Percentiles rank a stretch among this genome's conserved stretches.
Conservation (phyloP, 2,329 filamentous ascomycete genomes). For the Falciphora oryzae region DNA sequence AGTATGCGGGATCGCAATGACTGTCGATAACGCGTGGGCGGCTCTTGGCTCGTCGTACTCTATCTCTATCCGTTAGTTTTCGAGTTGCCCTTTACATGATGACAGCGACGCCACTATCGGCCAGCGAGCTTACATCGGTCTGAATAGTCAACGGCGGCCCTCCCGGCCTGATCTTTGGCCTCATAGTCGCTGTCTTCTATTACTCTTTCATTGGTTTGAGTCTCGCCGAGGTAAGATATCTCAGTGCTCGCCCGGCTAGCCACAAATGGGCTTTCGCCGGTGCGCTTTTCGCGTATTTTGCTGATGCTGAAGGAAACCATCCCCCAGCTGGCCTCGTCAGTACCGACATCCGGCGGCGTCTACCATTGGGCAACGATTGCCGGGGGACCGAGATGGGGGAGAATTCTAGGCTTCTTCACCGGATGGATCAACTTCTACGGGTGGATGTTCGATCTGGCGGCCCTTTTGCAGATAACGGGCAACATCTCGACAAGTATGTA, state of each 20-base stretch:
- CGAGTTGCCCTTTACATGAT: neutral
- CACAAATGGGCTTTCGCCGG: too few species aligned
- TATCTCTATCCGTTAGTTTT: constrained; percentile 38
- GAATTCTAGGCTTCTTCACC: constrained; percentile 41
- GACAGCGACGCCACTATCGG: neutral
- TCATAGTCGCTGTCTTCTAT: constrained; percentile 37
- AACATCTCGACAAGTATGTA: constrained; percentile 59
- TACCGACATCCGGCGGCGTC: constrained; percentile 53
- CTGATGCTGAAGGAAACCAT: neutral
- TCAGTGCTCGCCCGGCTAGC: neutral
- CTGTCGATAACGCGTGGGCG: constrained; percentile 61
- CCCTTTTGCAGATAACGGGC: constrained; percentile 51
- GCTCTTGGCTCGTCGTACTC: constrained; percentile 56
- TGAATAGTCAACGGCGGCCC: constrained; percentile 34
- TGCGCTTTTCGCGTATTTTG: too few species aligned
- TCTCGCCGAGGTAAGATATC: constrained; percentile 31
- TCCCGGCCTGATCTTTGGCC: constrained; percentile 35
- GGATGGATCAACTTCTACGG: constrained; percentile 50
- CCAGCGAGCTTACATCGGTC: constrained; percentile 8
- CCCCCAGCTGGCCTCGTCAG: constrained; percentile 51
- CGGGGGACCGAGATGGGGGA: constrained; percentile 47
- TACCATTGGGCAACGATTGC: constrained; percentile 58
- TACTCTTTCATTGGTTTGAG: constrained; percentile 37
- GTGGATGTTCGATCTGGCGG: constrained; percentile 58
- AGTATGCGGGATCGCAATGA: constrained; percentile 54